These are phyloP conservation scores for Bondarzewia mesenterica DNA, from an alignment of 1,284 basidiomycete species.

Conservation along the genomic window DNA sequence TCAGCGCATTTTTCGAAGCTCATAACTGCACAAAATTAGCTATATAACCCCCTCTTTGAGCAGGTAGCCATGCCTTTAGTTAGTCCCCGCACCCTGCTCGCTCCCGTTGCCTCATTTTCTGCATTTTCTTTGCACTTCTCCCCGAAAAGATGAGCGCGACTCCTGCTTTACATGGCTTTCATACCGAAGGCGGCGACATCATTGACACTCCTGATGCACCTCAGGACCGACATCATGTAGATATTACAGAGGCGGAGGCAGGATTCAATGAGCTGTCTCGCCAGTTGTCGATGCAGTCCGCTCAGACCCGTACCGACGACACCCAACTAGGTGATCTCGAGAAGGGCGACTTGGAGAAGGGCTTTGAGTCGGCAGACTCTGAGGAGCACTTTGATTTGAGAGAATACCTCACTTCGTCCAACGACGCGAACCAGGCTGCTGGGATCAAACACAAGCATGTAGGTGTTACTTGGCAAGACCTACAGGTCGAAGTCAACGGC, in stretches of 20 bases:
- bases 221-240: slow-evolving; percentile 22
- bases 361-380: slow-evolving; percentile 15
- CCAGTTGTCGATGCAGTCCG: slow-evolving; percentile 21
- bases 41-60: too few relatives aligned
- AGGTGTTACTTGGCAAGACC: slow-evolving; percentile 72
- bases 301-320: slow-evolving; percentile 14
- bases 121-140: not conserved
- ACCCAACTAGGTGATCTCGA: slow-evolving; percentile 4
- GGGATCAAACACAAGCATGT: slow-evolving; percentile 82
- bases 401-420: slow-evolving; percentile 66
- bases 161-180: not conserved
- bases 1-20: too few relatives aligned
- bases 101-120: not conserved
- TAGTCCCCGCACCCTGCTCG: too few relatives aligned
- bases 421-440: slow-evolving; percentile 56
- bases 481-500: slow-evolving; percentile 67
- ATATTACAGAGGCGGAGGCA: slow-evolving; percentile 39
- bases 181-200: not conserved
- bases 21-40: too few relatives aligned
- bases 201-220: not conserved
- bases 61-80: too few relatives aligned
- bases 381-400: slow-evolving; percentile 58
- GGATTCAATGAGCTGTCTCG: slow-evolving; percentile 47
- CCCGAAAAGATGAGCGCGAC: not conserved
- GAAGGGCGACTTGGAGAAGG: slow-evolving; percentile 41